phyloP scores from a whole-genome alignment of 768 basidiomycete genomes.

The Suillus americanus region DNA sequence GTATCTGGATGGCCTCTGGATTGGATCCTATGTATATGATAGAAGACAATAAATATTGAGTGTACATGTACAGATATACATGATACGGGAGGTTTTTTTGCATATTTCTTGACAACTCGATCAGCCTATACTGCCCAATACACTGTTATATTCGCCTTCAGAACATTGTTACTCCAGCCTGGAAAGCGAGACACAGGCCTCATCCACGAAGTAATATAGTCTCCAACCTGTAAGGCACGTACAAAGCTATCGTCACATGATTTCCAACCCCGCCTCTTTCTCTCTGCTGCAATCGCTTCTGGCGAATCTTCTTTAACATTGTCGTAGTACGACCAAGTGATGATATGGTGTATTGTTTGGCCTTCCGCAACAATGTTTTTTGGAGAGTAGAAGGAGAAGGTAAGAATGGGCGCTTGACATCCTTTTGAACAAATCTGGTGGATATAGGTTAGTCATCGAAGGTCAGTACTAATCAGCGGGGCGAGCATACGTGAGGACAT shows the following conservation, averaged over 20 bases:
- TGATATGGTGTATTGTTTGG: not conserved
- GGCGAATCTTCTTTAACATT: constrained; percentile 1
- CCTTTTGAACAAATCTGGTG: not conserved
- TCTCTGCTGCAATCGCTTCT: constrained; percentile 1
- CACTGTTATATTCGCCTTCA: not conserved
- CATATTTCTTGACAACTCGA: not conserved
- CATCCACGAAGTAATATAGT: constrained; percentile 14
- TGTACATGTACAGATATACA: not conserved
- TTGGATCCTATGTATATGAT: not conserved
- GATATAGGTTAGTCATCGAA: not conserved
- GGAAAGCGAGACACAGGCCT: constrained; percentile 7
- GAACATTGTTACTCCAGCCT: not conserved
- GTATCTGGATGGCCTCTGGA: not conserved
- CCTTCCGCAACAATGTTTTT: not conserved
- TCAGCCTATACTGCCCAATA: constrained; percentile 1
- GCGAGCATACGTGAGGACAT: not conserved
- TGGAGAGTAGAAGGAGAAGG: constrained; percentile 2
- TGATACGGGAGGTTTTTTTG: not conserved
- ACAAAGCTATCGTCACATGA: constrained; percentile 8
- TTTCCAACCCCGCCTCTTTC: constrained; percentile 7
- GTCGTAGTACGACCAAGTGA: constrained; percentile 8
- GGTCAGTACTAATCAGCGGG: not conserved
- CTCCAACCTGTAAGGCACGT: constrained; percentile 1
- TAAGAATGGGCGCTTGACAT: not conserved
- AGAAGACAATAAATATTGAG: not conserved